A percentile compares a stretch with the other conserved stretches of the same genome.
phyloP scores from a whole-genome alignment of 2,329 filamentous ascomycete genomes.

The Xylaria sp. region DNA sequence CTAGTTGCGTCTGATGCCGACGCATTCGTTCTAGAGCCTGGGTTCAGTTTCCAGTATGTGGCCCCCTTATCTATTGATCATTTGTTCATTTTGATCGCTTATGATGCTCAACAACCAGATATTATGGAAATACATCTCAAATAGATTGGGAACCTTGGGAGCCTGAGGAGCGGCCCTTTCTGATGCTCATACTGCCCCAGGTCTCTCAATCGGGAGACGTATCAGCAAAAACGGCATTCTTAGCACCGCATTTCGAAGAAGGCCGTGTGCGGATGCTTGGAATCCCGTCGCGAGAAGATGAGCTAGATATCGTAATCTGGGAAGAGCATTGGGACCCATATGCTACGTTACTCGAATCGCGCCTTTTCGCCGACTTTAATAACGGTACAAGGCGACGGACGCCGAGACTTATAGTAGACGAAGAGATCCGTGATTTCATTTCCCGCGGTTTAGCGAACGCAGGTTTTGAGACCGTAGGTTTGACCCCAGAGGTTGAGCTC shows the following conservation, averaged over 20 bases:
- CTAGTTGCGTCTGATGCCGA: slow-evolving; percentile 63
- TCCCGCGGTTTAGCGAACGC: slow-evolving; percentile 63
- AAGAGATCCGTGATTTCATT: slow-evolving; percentile 73
- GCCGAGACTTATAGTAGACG: slow-evolving; percentile 69
- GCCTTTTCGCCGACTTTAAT: slow-evolving; percentile 50
- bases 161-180: slow-evolving; percentile 71
- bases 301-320: slow-evolving; percentile 67
- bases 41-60: slow-evolving; percentile 68
- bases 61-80: neutral
- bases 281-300: slow-evolving; percentile 63
- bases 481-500: slow-evolving; percentile 65
- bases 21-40: slow-evolving; percentile 71
- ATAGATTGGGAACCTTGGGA: slow-evolving; percentile 73
- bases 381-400: slow-evolving; percentile 25
- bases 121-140: slow-evolving; percentile 72
- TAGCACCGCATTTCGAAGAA: slow-evolving; percentile 70
- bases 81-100: neutral
- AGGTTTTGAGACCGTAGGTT: slow-evolving; percentile 67
- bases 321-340: slow-evolving; percentile 75
- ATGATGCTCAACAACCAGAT: slow-evolving; percentile 43
- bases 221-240: slow-evolving; percentile 66
- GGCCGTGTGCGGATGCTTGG: slow-evolving; percentile 67
- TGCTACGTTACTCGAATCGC: slow-evolving; percentile 60
- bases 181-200: slow-evolving; percentile 68
- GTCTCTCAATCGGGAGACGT: slow-evolving; percentile 54